Evolutionary conservation across 1,139 yeast species (phyloP), one percentile per base, ranked within the genome.

Genomic region (Hanseniaspora sp.): DNA sequence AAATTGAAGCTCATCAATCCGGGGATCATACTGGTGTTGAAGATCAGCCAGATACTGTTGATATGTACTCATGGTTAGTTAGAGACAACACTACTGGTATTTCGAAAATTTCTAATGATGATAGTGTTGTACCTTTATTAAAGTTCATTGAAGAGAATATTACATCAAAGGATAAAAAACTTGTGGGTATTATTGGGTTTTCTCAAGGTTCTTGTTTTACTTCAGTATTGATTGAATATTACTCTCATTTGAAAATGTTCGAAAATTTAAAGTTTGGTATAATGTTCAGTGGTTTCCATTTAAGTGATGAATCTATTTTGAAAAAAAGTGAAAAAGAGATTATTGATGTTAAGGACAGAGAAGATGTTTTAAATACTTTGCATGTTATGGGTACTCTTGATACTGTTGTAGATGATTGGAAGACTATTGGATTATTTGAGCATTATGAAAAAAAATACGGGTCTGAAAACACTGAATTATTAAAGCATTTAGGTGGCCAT

Each of bases 191-290:
- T 12, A 68, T 90, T 53, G 97, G 96, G 1, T 92, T 92, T 63
- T 83, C 94, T 38, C 97, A 92, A 68, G 98, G 98, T 55, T 94
- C 95, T 0, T 95, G 94, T 1, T 69, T 90, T 63, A 78, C 90
- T 0, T 85, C 82, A 2, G 69, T 77, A n/a, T 59, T 80, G 5
- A 67, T 77, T 52, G 76, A 78, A 18, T 67, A 70, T 41, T 65
- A 78, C 43, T 64, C 68, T 53, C 62, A 69, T 15, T 57, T 75
- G 7, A 56, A 70, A 23, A 54, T 57, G 11, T 52, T 67, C 42
- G 57, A 64, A 1, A 48, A 51, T 15, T 69, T 86, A 59, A 77
- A 82, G 63, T 90, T 86, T 67, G 86, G 79, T 8, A 73, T 92
- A 15, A 69, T 84, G 46, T 87, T 84, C 63, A 79, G 92, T 12